Base-by-base conservation (phyloP, 1,139 yeast species). In the Candida anutae region DNA sequence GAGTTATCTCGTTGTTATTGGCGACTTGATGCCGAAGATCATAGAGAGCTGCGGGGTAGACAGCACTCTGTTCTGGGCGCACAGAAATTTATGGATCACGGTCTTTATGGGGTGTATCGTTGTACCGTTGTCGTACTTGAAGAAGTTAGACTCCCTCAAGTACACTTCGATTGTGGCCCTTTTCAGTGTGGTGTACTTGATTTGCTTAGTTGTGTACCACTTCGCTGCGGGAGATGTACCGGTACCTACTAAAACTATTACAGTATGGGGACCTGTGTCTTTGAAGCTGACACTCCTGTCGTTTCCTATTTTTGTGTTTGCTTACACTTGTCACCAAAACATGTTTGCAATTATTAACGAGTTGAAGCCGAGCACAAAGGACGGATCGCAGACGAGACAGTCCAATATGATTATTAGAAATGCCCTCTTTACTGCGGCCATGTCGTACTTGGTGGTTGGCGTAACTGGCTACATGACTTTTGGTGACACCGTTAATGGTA, bases 311-410 rank as follows among this genome's bases (percentile, higher is more conserved):
- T 74, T 90, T 33, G 82, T 90, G 12, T 85, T 93, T 59, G 97
- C 97, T 3, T 93, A 76, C 53, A 88, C 97, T 1, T 94, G 97
- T 37, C 94, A 90, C 40, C 96, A 90, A 59, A 90, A 80, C 48
- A 81, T 90, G 77, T 88, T 83, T 53, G 79, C 95, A 6, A 82
- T 88, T 30, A 73, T 87, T 45, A 84, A 87, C 47, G 99, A 90
- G 55, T 58, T 73, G 28, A 45, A 51, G 16, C 43, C 49, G 6
- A 38, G 37, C 39, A 53, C 42, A 6, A 38, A 21, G 2, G 37
- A 34, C 22, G 77, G 79, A 28, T 66, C 70, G 28, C 66, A 72
- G 23, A 62, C 74, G 2, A 50, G 66, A 30, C 74, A 63, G 39
- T 63, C 78, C 29, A 73, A 71, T 43, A 56, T 54, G 29, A 69